Evolutionary conservation across 208 protist genomes (phyloP).

Genomic region (Leishmania tarentolae): DNA sequence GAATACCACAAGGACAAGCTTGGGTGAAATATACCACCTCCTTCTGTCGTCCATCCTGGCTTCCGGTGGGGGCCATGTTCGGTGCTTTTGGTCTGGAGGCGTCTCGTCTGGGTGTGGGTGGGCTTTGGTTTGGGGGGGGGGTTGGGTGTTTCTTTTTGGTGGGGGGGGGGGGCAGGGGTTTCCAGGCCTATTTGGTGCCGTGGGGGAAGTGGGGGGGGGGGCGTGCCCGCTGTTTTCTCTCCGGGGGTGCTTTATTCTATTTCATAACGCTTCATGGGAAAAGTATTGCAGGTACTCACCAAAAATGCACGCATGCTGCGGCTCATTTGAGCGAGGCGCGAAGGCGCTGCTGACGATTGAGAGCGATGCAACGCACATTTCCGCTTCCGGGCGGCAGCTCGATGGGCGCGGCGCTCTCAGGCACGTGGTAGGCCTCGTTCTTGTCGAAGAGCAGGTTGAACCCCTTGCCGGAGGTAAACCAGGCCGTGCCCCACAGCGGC

Average conservation of each 20-base stretch:
- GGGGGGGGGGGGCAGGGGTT: background rate
- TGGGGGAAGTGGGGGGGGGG: background rate
- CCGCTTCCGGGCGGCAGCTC: constrained; percentile 48
- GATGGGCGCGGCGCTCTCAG: constrained; percentile 40
- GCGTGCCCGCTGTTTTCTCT: background rate
- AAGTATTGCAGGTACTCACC: background rate
- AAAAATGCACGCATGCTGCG: background rate
- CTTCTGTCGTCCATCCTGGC: background rate
- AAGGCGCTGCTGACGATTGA: constrained; percentile 14
- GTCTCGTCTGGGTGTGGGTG: no score
- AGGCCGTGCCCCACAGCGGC: constrained; percentile 10
- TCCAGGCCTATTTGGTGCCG: background rate
- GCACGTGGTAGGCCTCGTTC: constrained; percentile 42
- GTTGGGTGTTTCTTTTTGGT: background rate
- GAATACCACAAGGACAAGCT: background rate
- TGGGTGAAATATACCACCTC: background rate
- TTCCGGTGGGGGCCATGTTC: no score
- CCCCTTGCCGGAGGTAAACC: constrained; percentile 49
- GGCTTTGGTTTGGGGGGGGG: no score
- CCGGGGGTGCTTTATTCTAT: background rate
- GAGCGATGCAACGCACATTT: constrained; percentile 1
- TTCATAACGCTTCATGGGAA: background rate
- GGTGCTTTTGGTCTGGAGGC: no score
- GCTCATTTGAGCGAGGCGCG: constrained; percentile 14
- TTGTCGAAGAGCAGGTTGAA: constrained; percentile 69